Percentiles rank a stretch among this genome's conserved stretches.
Evolutionary conservation across 768 basidiomycete species (phyloP).

Genomic region (Tulasnella sp.): DNA sequence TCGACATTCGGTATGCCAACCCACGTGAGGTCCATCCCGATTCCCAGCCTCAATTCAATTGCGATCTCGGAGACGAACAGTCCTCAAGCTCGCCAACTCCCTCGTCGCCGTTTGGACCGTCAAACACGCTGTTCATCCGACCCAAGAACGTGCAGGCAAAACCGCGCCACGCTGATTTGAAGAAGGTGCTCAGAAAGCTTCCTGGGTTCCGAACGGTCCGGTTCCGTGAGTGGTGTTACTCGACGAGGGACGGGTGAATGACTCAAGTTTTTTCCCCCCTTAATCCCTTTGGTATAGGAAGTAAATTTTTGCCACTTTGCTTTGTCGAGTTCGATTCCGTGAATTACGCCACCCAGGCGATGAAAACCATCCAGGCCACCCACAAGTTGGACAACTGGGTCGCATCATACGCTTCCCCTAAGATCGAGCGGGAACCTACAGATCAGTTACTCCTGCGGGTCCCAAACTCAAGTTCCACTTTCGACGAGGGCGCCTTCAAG

Average conservation of each 20-base stretch:
- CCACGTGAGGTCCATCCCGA: neutral
- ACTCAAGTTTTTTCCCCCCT: too few relatives aligned
- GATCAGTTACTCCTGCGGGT: neutral
- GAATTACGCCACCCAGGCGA: neutral
- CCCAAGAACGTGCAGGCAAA: neutral
- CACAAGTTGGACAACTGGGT: neutral
- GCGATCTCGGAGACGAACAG: conserved; percentile 6
- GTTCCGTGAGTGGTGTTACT: neutral
- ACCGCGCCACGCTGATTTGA: neutral
- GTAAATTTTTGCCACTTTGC: neutral
- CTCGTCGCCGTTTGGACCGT: neutral
- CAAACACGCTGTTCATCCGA: neutral
- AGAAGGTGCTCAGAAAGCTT: neutral
- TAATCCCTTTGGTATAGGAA: neutral
- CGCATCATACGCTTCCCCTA: neutral
- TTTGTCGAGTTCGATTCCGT: conserved; percentile 11
- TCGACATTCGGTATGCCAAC: conserved; percentile 6
- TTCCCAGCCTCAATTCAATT: neutral
- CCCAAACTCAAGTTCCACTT: neutral
- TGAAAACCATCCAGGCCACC: neutral
- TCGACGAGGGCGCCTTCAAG: neutral
- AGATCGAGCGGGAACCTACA: conserved; percentile 3
- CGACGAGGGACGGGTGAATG: neutral
- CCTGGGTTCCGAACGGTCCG: neutral
- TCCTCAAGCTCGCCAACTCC: neutral